phyloP scores from a whole-genome alignment of 441 rosid species.

The Eugenia klotzschiana region DNA sequence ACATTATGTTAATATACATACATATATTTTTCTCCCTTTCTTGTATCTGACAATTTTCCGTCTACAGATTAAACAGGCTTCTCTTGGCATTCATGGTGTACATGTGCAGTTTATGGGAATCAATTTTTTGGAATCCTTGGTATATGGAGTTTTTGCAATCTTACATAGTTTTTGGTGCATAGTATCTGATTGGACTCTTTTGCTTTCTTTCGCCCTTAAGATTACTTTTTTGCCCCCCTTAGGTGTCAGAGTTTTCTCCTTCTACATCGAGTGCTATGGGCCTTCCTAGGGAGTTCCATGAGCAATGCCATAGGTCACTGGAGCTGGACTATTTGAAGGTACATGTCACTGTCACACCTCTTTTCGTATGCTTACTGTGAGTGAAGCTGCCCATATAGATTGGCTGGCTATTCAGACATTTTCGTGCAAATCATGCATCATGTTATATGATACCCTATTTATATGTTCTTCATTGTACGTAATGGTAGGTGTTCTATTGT shows the following conservation, averaged over 20 bases:
- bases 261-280: constrained; percentile 92
- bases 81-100: constrained; percentile 59
- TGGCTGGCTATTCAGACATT: background rate
- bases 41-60: constrained; percentile 13
- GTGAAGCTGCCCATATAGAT: background rate
- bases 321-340: constrained; percentile 85
- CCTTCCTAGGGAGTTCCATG: constrained; percentile 94
- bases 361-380: background rate
- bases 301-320: constrained; percentile 69
- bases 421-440: background rate
- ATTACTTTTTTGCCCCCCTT: constrained; percentile 14
- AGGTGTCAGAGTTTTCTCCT: constrained; percentile 96
- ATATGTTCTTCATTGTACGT: constrained; percentile 5
- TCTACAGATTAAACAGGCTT: constrained; percentile 75
- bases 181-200: background rate
- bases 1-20: background rate
- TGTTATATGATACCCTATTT: background rate
- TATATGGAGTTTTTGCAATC: constrained; percentile 6
- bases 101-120: constrained; percentile 73
- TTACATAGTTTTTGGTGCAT: background rate
- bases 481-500: constrained; percentile 59
- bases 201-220: background rate
- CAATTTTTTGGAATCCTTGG: constrained; percentile 83
- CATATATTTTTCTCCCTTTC: background rate
- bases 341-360: background rate